Evolutionary conservation across 306 rosid species (phyloP), one percentile per base, ranked within the genome.

Genomic region (Abrus pulchellus): DNA sequence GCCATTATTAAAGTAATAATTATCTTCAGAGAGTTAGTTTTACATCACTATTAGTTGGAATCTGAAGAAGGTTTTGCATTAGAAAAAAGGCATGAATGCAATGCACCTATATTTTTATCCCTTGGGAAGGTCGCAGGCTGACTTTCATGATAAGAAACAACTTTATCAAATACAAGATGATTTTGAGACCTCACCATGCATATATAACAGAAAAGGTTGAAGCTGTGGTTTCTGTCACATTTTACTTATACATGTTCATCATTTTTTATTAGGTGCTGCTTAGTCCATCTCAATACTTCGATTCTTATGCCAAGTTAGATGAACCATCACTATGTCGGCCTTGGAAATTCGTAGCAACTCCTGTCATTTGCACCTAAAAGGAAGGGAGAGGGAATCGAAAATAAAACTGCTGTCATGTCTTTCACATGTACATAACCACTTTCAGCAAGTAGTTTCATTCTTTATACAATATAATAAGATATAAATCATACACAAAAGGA

Each of bases 111-210:
- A 72, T 82, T 68, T 13, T 79, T 89, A 85, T 73, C 86, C 87
- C 77, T 81, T 78, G 30, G 80, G 72, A 84, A 84, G 72, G 38
- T 68, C 77, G 59, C 87, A 7, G 55, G 72, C 76, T 80, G 72
- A 89, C 91, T 83, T 89, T 81, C 86, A 83, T 85, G 87, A 82
- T 85, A 90, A 89, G 92, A 69, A 91, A 85, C 72, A 83, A 67
- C 89, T 86, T 86, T 63, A 83, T 89, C 81, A 90, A 67, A 40
- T 70, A 44, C 53, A 79, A 77, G 2, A 77, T 86, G 93, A 91
- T 90, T 88, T 83, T 40, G 91, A 90, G 88, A 84, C 89, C 90
- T 90, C 79, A 90, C 94, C 93, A 85, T 82, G 83, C 83, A 84
- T 8, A 76, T 72, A 74, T 84, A 85, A 62, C 83, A 69, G 75